Percentiles rank a stretch among this genome's conserved stretches.
phyloP scores from a whole-genome alignment of 2,329 filamentous ascomycete species.

The Trichothecium sympodiale region DNA sequence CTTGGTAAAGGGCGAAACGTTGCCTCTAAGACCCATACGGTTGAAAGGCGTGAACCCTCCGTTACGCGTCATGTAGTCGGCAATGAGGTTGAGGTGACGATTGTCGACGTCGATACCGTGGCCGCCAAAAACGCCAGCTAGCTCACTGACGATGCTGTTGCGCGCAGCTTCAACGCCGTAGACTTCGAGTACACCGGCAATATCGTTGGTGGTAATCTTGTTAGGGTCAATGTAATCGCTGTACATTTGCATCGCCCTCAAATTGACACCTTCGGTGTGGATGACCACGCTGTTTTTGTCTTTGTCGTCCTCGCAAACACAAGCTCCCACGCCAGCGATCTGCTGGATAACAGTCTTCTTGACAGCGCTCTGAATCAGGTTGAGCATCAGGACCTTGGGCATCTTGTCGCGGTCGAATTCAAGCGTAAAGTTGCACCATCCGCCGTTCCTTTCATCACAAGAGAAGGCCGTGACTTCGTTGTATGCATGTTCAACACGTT shows the following conservation, averaged over 20 bases:
- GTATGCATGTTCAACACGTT: conserved; percentile 52
- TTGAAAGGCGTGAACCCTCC: conserved; percentile 88
- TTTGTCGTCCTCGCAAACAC: conserved; percentile 52
- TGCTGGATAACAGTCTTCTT: conserved; percentile 76
- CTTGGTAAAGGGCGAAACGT: conserved; percentile 88
- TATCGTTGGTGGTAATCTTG: conserved; percentile 83
- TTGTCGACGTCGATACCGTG: conserved; percentile 91
- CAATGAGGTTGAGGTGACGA: conserved; percentile 88
- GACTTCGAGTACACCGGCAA: conserved; percentile 68
- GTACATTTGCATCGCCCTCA: conserved; percentile 83
- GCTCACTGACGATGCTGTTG: conserved; percentile 74
- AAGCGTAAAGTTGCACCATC: conserved; percentile 70
- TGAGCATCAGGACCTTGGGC: conserved; percentile 88
- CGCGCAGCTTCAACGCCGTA: conserved; percentile 95
- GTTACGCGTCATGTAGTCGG: conserved; percentile 93
- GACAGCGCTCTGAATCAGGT: conserved; percentile 73
- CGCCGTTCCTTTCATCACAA: conserved; percentile 64
- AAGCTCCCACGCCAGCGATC: conserved; percentile 65
- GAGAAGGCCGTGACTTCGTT: conserved; percentile 64
- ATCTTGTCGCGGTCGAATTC: conserved; percentile 70
- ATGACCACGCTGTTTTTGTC: conserved; percentile 38
- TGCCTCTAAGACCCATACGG: conserved; percentile 75
- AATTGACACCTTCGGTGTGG: conserved; percentile 75
- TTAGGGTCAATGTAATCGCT: conserved; percentile 78
- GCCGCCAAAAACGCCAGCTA: conserved; percentile 73